phyloP scores from a whole-genome alignment of 108 stramenopile genomes.

The Thalassiosira profunda region DNA sequence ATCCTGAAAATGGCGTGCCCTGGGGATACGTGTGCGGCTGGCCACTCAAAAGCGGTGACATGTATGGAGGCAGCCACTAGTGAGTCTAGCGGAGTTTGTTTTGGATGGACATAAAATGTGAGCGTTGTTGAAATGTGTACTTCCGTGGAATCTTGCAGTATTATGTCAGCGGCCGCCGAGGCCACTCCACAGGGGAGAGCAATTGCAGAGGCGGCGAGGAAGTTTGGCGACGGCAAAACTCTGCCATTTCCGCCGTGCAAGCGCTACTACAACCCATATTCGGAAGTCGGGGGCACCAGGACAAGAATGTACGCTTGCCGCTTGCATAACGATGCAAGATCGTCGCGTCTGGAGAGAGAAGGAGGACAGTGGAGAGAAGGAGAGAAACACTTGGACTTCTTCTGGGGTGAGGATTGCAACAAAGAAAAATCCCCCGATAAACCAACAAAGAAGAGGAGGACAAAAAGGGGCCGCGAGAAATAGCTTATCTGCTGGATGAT shows the following conservation, averaged over 20 bases:
- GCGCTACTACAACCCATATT: conserved; percentile 71
- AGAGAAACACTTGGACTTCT: conserved; percentile 65
- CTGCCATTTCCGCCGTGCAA: conserved; percentile 90
- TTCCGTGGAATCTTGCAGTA: no score
- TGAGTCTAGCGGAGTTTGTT: no score
- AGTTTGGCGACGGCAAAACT: conserved; percentile 78
- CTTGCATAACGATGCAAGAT: conserved; percentile 69
- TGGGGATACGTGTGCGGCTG: conserved; percentile 83
- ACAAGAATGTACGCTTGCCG: conserved; percentile 80
- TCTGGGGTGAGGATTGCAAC: conserved; percentile 38
- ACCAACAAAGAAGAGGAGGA: not conserved
- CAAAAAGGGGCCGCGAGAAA: not conserved
- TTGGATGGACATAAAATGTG: no score
- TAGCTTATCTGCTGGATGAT: not conserved
- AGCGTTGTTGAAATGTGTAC: no score
- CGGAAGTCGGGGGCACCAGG: conserved; percentile 15
- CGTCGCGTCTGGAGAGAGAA: conserved; percentile 61
- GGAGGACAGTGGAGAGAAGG: conserved; percentile 60
- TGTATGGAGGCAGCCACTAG: conserved; percentile 92
- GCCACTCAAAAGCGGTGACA: conserved; percentile 56
- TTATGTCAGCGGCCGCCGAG: conserved; percentile 57
- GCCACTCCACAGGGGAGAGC: conserved; percentile 82
- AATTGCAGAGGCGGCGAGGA: conserved; percentile 60
- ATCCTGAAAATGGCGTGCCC: conserved; percentile 66
- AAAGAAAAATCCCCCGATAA: not conserved